phyloP scores from a whole-genome alignment of 2,329 filamentous ascomycete species.

The Exophiala spinifera region DNA sequence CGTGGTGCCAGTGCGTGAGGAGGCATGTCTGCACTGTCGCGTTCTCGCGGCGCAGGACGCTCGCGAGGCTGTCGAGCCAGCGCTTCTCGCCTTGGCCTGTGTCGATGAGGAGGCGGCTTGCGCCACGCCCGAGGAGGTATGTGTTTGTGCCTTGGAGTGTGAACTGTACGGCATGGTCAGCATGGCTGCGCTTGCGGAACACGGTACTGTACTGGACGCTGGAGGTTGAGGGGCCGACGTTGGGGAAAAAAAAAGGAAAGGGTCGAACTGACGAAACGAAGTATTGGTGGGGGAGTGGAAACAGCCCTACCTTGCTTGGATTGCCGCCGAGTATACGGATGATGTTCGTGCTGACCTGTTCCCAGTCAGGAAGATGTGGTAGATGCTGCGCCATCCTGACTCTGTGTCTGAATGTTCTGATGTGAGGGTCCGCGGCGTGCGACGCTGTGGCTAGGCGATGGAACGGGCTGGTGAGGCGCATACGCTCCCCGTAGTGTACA shows the following conservation, averaged over 20 bases:
- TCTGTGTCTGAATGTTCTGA: neutral
- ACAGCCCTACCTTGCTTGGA: constrained; percentile 66
- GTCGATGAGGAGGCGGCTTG: constrained; percentile 75
- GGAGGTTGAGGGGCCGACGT: neutral
- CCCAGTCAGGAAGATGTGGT: constrained; percentile 66
- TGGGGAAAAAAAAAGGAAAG: too few species aligned
- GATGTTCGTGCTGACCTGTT: constrained; percentile 72
- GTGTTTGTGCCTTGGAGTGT: constrained; percentile 83
- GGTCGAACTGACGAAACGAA: too few species aligned
- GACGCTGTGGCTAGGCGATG: neutral
- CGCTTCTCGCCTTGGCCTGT: constrained; percentile 76
- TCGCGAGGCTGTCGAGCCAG: constrained; percentile 67
- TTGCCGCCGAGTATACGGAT: constrained; percentile 88
- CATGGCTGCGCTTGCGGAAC: neutral
- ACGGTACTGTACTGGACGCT: too few species aligned
- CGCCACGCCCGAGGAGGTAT: constrained; percentile 79
- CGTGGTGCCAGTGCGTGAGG: constrained; percentile 88
- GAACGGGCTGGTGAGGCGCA: neutral
- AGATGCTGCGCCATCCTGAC: constrained; percentile 59
- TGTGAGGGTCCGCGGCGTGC: neutral
- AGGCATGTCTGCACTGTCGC: constrained; percentile 67
- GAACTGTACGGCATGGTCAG: constrained; percentile 44
- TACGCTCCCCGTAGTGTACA: neutral
- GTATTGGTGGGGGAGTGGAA: neutral
- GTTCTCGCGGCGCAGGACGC: constrained; percentile 48